phyloP scores from a whole-genome alignment of 768 basidiomycete species.

The Lentinula sp. region DNA sequence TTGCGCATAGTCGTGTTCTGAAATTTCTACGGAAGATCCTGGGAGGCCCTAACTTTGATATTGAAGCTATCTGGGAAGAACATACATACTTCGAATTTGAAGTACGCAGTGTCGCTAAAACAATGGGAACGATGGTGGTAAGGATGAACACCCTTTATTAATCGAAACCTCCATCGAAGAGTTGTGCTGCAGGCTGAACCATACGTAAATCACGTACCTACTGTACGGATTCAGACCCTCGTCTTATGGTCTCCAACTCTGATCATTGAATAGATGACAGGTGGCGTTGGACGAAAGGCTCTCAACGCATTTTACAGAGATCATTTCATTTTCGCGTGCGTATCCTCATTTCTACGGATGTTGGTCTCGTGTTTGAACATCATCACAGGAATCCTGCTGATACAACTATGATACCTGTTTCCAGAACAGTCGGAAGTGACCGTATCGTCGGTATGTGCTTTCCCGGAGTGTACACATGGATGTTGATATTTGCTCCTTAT shows the following conservation, averaged over 20 bases:
- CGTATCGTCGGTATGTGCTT: constrained; percentile 39
- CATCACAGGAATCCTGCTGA: constrained; percentile 41
- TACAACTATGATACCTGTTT: constrained; percentile 34
- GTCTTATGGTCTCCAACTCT: not conserved
- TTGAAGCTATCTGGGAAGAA: constrained; percentile 58
- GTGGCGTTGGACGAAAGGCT: constrained; percentile 44
- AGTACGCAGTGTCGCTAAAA: constrained; percentile 41
- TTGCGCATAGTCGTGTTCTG: constrained; percentile 40
- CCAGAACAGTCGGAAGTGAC: constrained; percentile 46
- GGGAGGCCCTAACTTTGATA: constrained; percentile 47
- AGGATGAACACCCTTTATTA: constrained; percentile 11
- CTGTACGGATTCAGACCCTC: constrained; percentile 22
- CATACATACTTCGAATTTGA: constrained; percentile 52
- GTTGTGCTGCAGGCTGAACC: constrained; percentile 37
- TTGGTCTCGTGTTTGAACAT: not conserved
- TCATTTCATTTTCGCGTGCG: constrained; percentile 48
- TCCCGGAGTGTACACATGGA: not conserved
- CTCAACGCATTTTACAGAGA: constrained; percentile 50
- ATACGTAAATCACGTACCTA: constrained; percentile 56
- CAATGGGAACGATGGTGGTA: constrained; percentile 54
- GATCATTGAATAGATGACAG: constrained; percentile 36
- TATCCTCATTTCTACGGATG: not conserved
- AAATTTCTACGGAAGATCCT: constrained; percentile 38
- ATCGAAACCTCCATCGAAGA: not conserved
- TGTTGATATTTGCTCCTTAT: not conserved